Evolutionary conservation across 495 filamentous ascomycete genomes (phyloP).

Genomic region (Alectoria sarmentosa): DNA sequence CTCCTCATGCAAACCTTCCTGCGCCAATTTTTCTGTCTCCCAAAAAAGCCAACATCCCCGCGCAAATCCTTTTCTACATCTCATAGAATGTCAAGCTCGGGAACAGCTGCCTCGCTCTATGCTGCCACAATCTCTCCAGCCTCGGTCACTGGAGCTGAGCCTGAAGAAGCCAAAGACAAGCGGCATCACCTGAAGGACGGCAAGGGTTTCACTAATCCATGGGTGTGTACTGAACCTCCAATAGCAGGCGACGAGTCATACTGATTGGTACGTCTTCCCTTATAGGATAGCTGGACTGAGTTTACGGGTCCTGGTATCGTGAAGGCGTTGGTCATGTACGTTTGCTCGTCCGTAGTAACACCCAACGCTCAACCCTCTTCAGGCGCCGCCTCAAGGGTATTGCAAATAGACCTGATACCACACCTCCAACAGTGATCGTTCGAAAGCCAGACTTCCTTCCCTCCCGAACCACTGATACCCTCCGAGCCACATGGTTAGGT

Average conservation of each 20-base stretch:
- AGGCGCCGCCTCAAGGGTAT: slow-evolving; percentile 54
- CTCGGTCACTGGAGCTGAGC: slow-evolving; percentile 38
- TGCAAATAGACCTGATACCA: slow-evolving; percentile 53
- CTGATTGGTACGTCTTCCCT: slow-evolving; percentile 3
- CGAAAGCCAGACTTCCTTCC: slow-evolving; percentile 64
- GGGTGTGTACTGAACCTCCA: slow-evolving; percentile 27
- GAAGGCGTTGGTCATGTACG: slow-evolving; percentile 20
- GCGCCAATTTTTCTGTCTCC: slow-evolving; percentile 26
- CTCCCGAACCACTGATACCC: slow-evolving; percentile 46
- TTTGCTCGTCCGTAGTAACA: background rate
- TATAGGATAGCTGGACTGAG: slow-evolving; percentile 24
- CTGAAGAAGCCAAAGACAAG: slow-evolving; percentile 48
- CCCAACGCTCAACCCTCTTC: background rate
- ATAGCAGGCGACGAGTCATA: background rate
- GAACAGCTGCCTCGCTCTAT: slow-evolving; percentile 45
- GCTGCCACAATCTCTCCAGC: slow-evolving; percentile 46
- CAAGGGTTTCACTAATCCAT: slow-evolving; percentile 55
- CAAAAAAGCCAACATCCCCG: slow-evolving; percentile 13
- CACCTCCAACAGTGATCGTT: slow-evolving; percentile 59
- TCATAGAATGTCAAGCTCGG: slow-evolving; percentile 32
- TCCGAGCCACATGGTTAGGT: slow-evolving; percentile 93
- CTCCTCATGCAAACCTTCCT: slow-evolving; percentile 19
- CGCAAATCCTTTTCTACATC: slow-evolving; percentile 18
- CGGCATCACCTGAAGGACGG: slow-evolving; percentile 52
- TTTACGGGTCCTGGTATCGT: slow-evolving; percentile 20